Evolutionary conservation across 1,139 yeast species (phyloP).

Genomic region (Meyerozyma athensensis): DNA sequence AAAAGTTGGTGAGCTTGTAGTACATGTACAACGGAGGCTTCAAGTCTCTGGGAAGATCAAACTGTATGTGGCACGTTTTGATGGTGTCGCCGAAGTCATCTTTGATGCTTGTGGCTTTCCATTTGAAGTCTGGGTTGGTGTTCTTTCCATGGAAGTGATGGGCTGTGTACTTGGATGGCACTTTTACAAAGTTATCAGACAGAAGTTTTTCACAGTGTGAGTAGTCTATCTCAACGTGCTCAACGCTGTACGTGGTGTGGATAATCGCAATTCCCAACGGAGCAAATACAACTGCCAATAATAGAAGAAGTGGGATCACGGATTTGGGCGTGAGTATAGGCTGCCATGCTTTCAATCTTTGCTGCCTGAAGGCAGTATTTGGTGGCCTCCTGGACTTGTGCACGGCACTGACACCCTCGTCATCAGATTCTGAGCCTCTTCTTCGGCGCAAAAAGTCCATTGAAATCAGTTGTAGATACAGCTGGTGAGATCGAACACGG

Average conservation of each 20-base stretch:
- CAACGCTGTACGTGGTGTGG: constrained; percentile 55
- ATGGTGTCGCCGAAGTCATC: constrained; percentile 31
- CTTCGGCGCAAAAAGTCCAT: constrained; percentile 42
- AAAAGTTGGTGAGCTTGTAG: constrained; percentile 69
- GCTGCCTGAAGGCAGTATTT: constrained; percentile 77
- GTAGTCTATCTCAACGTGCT: constrained; percentile 55
- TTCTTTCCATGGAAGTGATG: constrained; percentile 51
- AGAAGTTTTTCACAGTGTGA: constrained; percentile 49
- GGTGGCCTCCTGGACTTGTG: constrained; percentile 62
- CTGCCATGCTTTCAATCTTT: constrained; percentile 63
- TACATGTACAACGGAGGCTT: constrained; percentile 60
- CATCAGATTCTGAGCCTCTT: constrained; percentile 22
- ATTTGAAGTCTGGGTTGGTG: constrained; percentile 43
- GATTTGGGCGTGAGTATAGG: constrained; percentile 73
- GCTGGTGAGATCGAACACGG: not conserved
- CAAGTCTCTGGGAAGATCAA: constrained; percentile 55
- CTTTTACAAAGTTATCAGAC: constrained; percentile 26
- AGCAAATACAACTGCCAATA: constrained; percentile 63
- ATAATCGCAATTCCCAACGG: constrained; percentile 72
- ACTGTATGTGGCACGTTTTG: constrained; percentile 50
- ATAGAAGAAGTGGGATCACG: constrained; percentile 62
- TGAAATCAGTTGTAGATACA: not conserved
- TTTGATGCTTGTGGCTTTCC: constrained; percentile 44
- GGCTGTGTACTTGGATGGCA: constrained; percentile 49
- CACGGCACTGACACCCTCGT: constrained; percentile 22